Conservation (phyloP, 2,329 filamentous ascomycete species). For the Cladosporium cucumerinum region DNA sequence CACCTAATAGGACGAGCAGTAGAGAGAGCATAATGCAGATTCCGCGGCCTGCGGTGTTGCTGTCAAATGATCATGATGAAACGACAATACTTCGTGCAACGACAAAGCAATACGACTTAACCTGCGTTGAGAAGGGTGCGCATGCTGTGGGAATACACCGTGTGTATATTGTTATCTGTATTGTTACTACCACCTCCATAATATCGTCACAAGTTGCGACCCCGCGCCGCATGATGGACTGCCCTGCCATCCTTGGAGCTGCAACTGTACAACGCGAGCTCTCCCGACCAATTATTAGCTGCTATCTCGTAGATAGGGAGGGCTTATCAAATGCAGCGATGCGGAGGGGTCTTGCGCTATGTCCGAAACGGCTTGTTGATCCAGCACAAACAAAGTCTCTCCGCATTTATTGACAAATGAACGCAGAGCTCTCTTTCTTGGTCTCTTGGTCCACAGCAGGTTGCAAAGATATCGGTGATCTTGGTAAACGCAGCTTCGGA, state of each 20-base stretch:
- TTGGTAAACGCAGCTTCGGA: background rate
- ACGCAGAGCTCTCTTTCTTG: background rate
- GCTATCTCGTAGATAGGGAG: background rate
- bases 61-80: background rate
- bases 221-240: background rate
- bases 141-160: background rate
- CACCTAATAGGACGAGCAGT: constrained; percentile 24
- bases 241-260: constrained; percentile 10
- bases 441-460: background rate
- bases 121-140: background rate
- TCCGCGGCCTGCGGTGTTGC: background rate
- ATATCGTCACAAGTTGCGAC: background rate
- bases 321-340: background rate
- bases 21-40: background rate
- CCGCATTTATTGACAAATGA: background rate
- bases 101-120: background rate
- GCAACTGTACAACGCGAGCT: background rate
- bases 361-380: constrained; percentile 2
- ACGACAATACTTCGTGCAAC: background rate
- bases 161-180: background rate
- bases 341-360: background rate
- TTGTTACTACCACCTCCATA: background rate
- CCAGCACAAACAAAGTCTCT: constrained; percentile 2
- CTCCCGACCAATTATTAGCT: background rate
- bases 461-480: background rate